A percentile compares a stretch with the other conserved stretches of the same genome.
Conservation (phyloP, 768 basidiomycete genomes). For the Multifurca ochricompacta region DNA sequence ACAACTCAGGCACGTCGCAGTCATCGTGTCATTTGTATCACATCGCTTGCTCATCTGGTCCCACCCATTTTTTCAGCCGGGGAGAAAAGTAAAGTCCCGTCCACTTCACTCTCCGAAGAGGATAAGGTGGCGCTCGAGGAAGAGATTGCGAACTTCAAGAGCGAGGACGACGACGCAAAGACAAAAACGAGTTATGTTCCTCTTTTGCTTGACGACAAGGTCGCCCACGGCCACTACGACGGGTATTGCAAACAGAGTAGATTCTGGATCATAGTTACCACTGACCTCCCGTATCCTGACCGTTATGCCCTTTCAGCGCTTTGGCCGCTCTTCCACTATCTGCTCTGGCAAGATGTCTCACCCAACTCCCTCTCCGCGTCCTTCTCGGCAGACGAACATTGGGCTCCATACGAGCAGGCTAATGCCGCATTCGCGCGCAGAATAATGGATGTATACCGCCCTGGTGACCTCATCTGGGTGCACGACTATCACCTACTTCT, state of each 20-base stretch:
- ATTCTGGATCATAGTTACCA: constrained; percentile 27
- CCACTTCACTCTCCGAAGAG: constrained; percentile 44
- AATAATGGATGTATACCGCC: constrained; percentile 64
- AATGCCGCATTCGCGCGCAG: constrained; percentile 76
- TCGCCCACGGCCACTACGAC: constrained; percentile 92
- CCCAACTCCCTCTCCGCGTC: constrained; percentile 77
- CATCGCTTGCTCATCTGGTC: constrained; percentile 3
- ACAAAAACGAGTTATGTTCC: constrained; percentile 72
- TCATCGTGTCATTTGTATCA: constrained; percentile 16
- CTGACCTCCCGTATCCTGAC: neutral
- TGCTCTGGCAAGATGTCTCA: constrained; percentile 90
- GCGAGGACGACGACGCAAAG: constrained; percentile 50
- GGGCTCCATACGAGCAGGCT: constrained; percentile 71
- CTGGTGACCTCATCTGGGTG: constrained; percentile 77
- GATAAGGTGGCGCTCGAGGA: constrained; percentile 62
- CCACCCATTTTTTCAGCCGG: constrained; percentile 16
- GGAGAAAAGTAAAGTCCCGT: constrained; percentile 36
- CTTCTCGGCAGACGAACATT: constrained; percentile 61
- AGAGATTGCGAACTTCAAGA: constrained; percentile 53
- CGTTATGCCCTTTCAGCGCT: constrained; percentile 48
- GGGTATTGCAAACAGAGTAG: constrained; percentile 96
- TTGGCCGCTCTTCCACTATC: constrained; percentile 98
- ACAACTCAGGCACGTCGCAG: constrained; percentile 19
- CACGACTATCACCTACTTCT: constrained; percentile 96
- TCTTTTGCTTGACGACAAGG: constrained; percentile 84